A percentile compares a stretch with the other conserved stretches of the same genome.
These are phyloP conservation scores for Echinochloa phyllopogon DNA, from an alignment of 176 grass and related monocot species.

Conservation along the genomic window DNA sequence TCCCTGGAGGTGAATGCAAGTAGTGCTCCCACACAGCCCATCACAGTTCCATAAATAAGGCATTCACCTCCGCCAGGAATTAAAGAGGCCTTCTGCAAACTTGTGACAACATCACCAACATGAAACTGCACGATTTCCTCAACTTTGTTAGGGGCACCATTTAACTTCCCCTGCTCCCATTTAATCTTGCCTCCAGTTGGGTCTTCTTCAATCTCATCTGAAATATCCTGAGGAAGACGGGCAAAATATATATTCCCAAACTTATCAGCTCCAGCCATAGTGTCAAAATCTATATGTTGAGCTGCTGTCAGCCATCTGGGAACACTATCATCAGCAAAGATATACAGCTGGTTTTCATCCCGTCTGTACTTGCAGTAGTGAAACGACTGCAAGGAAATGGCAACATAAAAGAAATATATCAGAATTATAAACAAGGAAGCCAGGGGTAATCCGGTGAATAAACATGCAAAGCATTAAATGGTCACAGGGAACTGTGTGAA, in stretches of 20 bases:
- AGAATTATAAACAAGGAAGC: conserved; percentile 29
- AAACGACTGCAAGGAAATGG: conserved; percentile 74
- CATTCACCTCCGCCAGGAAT: conserved; percentile 98
- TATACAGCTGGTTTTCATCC: conserved; percentile 97
- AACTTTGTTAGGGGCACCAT: conserved; percentile 97
- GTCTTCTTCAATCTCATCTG: conserved; percentile 98
- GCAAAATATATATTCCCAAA: conserved; percentile 98
- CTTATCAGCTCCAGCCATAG: conserved; percentile 96
- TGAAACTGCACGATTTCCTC: conserved; percentile 99
- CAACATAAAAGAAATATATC: conserved; percentile 44
- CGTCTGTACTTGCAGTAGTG: conserved; percentile 99
- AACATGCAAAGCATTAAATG: conserved; percentile 17
- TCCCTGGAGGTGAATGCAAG: conserved; percentile 96
- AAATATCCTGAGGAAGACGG: conserved; percentile 90
- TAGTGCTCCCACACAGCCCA: conserved; percentile 92
- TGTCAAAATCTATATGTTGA: conserved; percentile 99
- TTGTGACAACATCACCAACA: conserved; percentile 95
- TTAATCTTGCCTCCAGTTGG: conserved; percentile 99
- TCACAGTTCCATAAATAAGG: conserved; percentile 91
- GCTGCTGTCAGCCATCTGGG: conserved; percentile 94
- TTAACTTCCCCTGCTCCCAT: conserved; percentile 95
- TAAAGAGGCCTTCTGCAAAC: conserved; percentile 93
- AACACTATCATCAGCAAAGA: conserved; percentile 93
- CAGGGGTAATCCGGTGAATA: background rate
- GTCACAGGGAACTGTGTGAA: background rate